Base-by-base conservation (phyloP, 768 basidiomycete genomes). In the Lactifluus volemus region DNA sequence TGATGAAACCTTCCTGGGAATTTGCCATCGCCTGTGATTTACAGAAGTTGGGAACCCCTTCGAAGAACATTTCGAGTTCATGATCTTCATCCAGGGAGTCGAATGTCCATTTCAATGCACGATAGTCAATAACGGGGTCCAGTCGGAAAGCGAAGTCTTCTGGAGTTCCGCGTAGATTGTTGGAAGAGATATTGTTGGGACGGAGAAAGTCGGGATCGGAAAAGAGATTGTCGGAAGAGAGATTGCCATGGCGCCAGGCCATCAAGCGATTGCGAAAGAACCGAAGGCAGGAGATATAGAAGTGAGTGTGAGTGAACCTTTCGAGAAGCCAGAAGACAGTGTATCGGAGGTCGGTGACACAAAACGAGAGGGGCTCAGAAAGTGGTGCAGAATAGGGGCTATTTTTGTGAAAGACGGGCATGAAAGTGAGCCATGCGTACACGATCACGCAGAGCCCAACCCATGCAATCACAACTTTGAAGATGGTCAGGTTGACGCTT, bases 401-500 rank as follows among this genome's bases (percentile, higher is more conserved):
- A 11, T 38, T 11, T 7, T 9, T 3, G 12, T 11, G 38, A 3
- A 38, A 38, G 38, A 38, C 11, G 3, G 38, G 38, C 38, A 38
- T 38, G 9, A 38, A 38, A 7, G 38, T 38, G 10, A 38, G 8
- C 8, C 38, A 38, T 11, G 3, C 12, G 11, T 38, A 38, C 11
- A 10, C 10, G 3, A 7, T 11, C 11, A 3, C 12, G 10, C 9
- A 38, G 38, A 38, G 38, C 38, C 38, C 38, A 11, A 38, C 12
- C 38, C 38, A 38, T 11, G 48, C 19, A 2, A 62, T 48, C 8
- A 62, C 51, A 5, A 57, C 54, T 3, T 53, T 55, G 15, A 67
- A 65, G 36, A 67, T 56, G 21, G 55, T 55, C 17, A 5, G 19
- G 39, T 68, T 65, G 49, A 68, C 67, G 5, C 73, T 68, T 55